These are phyloP conservation scores for Ophioceras dolichostomum DNA, from an alignment of 2,329 filamentous ascomycete genomes.

Conservation along the genomic window DNA sequence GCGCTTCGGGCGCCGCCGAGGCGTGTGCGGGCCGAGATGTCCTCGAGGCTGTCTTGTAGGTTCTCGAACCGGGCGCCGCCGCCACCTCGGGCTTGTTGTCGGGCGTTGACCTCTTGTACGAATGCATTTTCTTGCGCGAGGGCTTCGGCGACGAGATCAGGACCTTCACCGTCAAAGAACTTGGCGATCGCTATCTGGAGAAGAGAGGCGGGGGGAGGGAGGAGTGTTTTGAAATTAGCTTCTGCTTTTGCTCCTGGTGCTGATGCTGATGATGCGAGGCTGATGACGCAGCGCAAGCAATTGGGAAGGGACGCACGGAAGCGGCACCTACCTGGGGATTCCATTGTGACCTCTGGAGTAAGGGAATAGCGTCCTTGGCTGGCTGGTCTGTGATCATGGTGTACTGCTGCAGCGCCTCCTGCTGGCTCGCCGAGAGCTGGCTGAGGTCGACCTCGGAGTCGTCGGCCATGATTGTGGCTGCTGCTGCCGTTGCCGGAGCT, in stretches of 20 bases:
- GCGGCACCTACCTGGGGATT: constrained; percentile 65
- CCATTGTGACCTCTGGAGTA: constrained; percentile 85
- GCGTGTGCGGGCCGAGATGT: constrained; percentile 9
- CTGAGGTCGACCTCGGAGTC: constrained; percentile 31
- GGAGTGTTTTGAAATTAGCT: background rate
- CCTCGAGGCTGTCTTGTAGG: constrained; percentile 44
- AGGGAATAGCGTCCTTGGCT: constrained; percentile 58
- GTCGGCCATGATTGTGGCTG: constrained; percentile 17
- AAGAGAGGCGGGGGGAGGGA: no score
- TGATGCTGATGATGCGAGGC: background rate
- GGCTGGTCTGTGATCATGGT: constrained; percentile 80
- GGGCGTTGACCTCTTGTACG: background rate
- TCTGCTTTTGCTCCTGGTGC: background rate
- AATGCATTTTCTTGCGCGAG: constrained; percentile 43
- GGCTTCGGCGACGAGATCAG: constrained; percentile 67
- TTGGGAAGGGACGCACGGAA: background rate
- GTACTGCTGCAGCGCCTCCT: constrained; percentile 77
- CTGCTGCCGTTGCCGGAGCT: no score
- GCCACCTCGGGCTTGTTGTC: background rate
- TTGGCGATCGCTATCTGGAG: constrained; percentile 82
- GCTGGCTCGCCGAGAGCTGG: constrained; percentile 66
- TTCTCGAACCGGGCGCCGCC: constrained; percentile 56
- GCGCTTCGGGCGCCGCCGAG: background rate
- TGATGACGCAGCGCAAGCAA: background rate
- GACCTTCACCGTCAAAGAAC: constrained; percentile 92